Base-by-base conservation (phyloP, 805 yeast genomes). In the Komagataella pseudopastoris region DNA sequence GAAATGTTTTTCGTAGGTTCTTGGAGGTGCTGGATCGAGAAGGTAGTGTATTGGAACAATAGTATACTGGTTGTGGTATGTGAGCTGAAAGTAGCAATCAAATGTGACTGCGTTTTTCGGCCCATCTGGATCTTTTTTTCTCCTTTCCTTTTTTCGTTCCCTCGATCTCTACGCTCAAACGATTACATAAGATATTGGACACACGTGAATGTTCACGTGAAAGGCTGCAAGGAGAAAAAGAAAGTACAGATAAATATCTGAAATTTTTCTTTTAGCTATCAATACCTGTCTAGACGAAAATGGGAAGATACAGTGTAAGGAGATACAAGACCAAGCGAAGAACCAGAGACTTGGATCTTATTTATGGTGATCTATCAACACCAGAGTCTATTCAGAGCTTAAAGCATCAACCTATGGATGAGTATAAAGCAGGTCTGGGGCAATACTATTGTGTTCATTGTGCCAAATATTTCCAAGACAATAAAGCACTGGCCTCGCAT, bases 381-480 rank as follows among this genome's bases (percentile, higher is more conserved):
- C 72, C 76, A 45, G 85, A 81, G 44, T 69, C 83, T n/a, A 83
- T 88, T 51, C 66, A 74, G 52, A 70, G 74, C 46, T 72, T 89
- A 52, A 77, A 86, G 63, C 82, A 85, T 63, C 98, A 91, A 67
- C 85, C 88, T 4, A 66, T 86, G 52, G 96, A 91, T 66, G 98
- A 91, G 68, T 79, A 81, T 47, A 83, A 84, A 62, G 90, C 97
- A 1, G 99, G 99, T 1, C 70, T 93, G 57, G 99, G 96, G 14
- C 98, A 93, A 67, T 84, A 79, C 67, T 93, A 88, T 66, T 93
- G 98, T 67, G 75, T 93, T 51, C 96, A 89, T 56, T 93, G 99
- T 73, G 95, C 95, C 49, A 86, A 84, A 63, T 88, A 93, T 67
- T 88, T 81, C 61, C 96, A 90, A 63, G 81, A 83, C 52, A 88